A percentile compares a stretch with the other conserved stretches of the same genome.
Conservation (phyloP, 2,329 filamentous ascomycete species). For the Monilinia polystroma region DNA sequence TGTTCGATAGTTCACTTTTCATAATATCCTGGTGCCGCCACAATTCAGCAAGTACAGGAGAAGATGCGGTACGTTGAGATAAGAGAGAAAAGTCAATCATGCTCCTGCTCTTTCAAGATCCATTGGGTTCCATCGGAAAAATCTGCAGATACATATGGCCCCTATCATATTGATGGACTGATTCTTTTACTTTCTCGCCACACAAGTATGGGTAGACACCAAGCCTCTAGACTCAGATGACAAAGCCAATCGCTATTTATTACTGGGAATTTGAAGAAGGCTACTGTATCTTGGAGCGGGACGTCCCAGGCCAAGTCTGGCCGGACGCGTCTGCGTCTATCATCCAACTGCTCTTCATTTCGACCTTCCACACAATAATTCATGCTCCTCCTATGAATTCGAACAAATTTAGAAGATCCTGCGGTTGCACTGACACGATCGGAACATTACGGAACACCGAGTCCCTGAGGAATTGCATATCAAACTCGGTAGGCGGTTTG, state of each 20-base stretch:
- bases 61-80: too few species aligned
- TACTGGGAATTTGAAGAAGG: background rate
- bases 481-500: background rate
- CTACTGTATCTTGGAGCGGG: background rate
- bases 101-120: too few species aligned
- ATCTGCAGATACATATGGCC: too few species aligned
- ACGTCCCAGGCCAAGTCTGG: background rate
- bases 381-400: conserved; percentile 2
- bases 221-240: background rate
- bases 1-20: background rate
- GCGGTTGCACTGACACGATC: conserved; percentile 11
- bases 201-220: background rate
- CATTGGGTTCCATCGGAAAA: too few species aligned
- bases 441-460: conserved; percentile 11
- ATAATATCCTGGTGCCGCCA: too few species aligned
- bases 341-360: background rate
- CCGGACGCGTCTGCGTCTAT: background rate
- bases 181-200: too few species aligned
- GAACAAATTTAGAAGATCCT: background rate
- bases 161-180: too few species aligned
- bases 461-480: background rate
- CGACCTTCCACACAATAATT: background rate
- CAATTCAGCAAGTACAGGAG: too few species aligned
- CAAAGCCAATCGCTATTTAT: background rate
- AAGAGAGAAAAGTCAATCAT: too few species aligned